These are phyloP conservation scores for Pneumocystis canis DNA, from an alignment of 1,139 yeast genomes.

Conservation along the genomic window DNA sequence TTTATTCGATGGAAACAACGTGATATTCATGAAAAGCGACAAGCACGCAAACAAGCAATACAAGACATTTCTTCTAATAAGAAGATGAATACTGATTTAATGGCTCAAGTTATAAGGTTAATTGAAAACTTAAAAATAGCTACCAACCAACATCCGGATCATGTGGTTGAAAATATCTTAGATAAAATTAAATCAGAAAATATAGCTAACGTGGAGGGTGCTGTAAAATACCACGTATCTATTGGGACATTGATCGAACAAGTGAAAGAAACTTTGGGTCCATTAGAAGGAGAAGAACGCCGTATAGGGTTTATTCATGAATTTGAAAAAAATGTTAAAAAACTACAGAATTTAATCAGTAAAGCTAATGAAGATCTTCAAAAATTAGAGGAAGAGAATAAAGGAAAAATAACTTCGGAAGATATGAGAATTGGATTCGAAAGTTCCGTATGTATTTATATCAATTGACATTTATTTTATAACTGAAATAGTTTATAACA, in stretches of 20 bases:
- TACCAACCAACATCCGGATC: slow-evolving; percentile 2
- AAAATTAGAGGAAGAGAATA: slow-evolving; percentile 55
- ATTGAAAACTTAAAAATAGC: slow-evolving; percentile 24
- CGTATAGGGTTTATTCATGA: slow-evolving; percentile 17
- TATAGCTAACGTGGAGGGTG: slow-evolving; percentile 39
- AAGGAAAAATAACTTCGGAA: slow-evolving; percentile 67
- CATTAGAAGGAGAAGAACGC: slow-evolving; percentile 20
- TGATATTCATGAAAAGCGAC: slow-evolving; percentile 87
- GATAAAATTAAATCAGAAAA: slow-evolving; percentile 24
- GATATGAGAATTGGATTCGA: slow-evolving; percentile 81
- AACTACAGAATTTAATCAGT: slow-evolving; percentile 27
- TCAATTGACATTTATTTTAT: not conserved
- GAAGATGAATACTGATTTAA: slow-evolving; percentile 62
- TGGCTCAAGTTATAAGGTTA: slow-evolving; percentile 55
- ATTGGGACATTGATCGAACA: slow-evolving; percentile 74
- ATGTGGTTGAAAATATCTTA: slow-evolving; percentile 17
- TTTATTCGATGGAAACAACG: slow-evolving; percentile 95
- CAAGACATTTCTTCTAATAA: slow-evolving; percentile 57
- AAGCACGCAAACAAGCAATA: slow-evolving; percentile 62
- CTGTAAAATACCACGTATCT: slow-evolving; percentile 84
- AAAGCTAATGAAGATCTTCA: slow-evolving; percentile 57
- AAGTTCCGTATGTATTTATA: slow-evolving; percentile 1
- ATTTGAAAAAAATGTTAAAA: slow-evolving; percentile 24
- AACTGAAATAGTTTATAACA: slow-evolving; percentile 4
- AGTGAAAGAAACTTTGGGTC: slow-evolving; percentile 40